Base-by-base conservation (phyloP, 371 early-diverging fungal genomes). In the Mortierella sp. region DNA sequence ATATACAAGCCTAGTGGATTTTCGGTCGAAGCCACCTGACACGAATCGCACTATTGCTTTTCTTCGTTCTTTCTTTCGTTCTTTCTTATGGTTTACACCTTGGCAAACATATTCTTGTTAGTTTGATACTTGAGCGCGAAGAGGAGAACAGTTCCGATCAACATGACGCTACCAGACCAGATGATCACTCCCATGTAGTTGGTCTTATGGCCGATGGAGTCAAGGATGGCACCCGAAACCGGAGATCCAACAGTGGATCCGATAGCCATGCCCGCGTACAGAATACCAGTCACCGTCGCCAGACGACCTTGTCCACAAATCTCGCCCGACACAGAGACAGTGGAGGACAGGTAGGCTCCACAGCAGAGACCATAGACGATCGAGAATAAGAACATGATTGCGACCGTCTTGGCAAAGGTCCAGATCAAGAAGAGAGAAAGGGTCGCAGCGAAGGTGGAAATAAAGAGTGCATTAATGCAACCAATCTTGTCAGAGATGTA, bases 401-500 rank as follows among this genome's bases (percentile, higher is more conserved):
- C 84, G 17, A 79, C 67, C 0, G 69, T 75, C 7, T 80, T 81
- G 6, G 86, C 78, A 68, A 86, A 85, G 15, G 87, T 87, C 92
- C 92, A 92, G 34, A 90, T 57, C 4, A 89, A 50, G 67, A 89
- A 79, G 7, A 85, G 79, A 27, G 87, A 80, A 3, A 89, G 54
- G 9, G 86, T 76, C 21, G 86, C 80, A 8, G 82, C 46, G 42
- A 80, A 56, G 0, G 86, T 66, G 47, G 86, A 86, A 6, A 83
- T 41, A 6, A 69, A 62, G 21, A 86, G 69, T 0, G 83, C 75
- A 52, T 88, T 87, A 64, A 92, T 78, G 37, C 86, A 82, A 2
- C 94, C 94, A 30, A 90, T 68, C n/a, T 62, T 65, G 49, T 90
- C 90, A 19, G 87, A 88, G 42, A 84, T 65, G 28, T 82, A 72